These are phyloP conservation scores for Chenopodium suecicum DNA, from an alignment of 148 eudicot genomes.

Conservation along the genomic window DNA sequence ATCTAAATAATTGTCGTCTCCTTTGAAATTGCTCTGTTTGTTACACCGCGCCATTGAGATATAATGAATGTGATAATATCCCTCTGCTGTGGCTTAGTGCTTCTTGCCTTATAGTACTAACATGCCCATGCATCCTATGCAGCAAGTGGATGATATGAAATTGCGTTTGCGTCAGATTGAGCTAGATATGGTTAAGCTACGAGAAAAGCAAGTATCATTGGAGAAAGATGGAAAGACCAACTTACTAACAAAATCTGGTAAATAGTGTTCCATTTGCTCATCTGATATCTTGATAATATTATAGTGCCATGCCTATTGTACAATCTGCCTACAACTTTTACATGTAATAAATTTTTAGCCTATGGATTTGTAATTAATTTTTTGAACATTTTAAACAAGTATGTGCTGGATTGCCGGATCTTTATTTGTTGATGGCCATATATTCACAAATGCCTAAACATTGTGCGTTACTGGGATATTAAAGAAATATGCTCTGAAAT, in stretches of 20 bases:
- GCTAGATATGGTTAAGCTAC: slow-evolving; percentile 38
- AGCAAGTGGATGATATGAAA: slow-evolving; percentile 41
- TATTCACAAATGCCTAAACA: neutral
- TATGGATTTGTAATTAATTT: neutral
- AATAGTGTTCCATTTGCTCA: slow-evolving; percentile 3
- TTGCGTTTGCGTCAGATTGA: slow-evolving; percentile 36
- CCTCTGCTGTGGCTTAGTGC: neutral
- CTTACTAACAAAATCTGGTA: slow-evolving; percentile 30
- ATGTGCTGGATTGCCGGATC: neutral
- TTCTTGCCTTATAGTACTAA: neutral
- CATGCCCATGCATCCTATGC: slow-evolving; percentile 19
- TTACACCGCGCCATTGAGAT: neutral
- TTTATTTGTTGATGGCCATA: neutral
- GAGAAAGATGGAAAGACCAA: slow-evolving; percentile 28
- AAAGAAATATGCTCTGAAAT: neutral
- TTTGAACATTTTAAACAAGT: neutral
- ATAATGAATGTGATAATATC: neutral
- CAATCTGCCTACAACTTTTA: neutral
- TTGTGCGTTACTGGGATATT: neutral
- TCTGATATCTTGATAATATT: neutral
- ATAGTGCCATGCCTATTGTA: neutral
- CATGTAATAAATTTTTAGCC: neutral
- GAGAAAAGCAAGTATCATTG: slow-evolving; percentile 31
- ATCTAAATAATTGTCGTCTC: neutral
- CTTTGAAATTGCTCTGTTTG: neutral